Percentiles rank a stretch among this genome's conserved stretches.
Conservation (phyloP, 371 early-diverging fungal genomes). For the Mucor piriformis region DNA sequence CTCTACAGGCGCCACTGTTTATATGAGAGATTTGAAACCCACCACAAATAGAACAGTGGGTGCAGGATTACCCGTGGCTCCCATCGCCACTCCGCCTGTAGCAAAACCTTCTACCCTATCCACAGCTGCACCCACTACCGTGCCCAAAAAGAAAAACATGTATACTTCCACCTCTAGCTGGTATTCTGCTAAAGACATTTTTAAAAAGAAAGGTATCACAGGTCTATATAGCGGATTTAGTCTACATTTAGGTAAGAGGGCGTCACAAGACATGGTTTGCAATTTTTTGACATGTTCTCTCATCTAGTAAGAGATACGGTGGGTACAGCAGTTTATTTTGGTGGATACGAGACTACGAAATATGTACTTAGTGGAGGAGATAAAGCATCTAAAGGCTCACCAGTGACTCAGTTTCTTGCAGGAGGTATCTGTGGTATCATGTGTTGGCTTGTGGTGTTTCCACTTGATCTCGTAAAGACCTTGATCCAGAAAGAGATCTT, state of each 20-base stretch:
- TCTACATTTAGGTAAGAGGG: slow-evolving; percentile 56
- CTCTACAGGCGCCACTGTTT: slow-evolving; percentile 47
- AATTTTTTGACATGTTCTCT: not conserved
- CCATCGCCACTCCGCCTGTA: slow-evolving; percentile 24
- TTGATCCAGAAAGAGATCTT: slow-evolving; percentile 76
- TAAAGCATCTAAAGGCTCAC: slow-evolving; percentile 53
- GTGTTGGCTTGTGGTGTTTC: slow-evolving; percentile 83
- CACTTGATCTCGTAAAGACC: slow-evolving; percentile 79
- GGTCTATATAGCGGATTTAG: slow-evolving; percentile 57
- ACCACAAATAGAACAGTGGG: slow-evolving; percentile 31
- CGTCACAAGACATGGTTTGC: no score
- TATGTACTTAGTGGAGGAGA: slow-evolving; percentile 51
- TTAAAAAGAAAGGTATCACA: slow-evolving; percentile 50
- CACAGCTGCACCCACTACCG: not conserved
- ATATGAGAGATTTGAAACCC: slow-evolving; percentile 16
- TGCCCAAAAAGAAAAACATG: not conserved
- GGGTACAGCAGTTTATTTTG: slow-evolving; percentile 83
- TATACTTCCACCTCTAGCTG: slow-evolving; percentile 53
- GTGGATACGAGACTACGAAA: slow-evolving; percentile 77
- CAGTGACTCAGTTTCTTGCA: slow-evolving; percentile 72
- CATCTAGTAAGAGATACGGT: slow-evolving; percentile 61
- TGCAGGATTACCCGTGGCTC: slow-evolving; percentile 36
- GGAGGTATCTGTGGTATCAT: slow-evolving; percentile 83
- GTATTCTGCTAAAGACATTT: slow-evolving; percentile 61
- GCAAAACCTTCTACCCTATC: slow-evolving; percentile 5